Base-by-base conservation (phyloP, 1,284 basidiomycete genomes). In the Tausonia pullulans region DNA sequence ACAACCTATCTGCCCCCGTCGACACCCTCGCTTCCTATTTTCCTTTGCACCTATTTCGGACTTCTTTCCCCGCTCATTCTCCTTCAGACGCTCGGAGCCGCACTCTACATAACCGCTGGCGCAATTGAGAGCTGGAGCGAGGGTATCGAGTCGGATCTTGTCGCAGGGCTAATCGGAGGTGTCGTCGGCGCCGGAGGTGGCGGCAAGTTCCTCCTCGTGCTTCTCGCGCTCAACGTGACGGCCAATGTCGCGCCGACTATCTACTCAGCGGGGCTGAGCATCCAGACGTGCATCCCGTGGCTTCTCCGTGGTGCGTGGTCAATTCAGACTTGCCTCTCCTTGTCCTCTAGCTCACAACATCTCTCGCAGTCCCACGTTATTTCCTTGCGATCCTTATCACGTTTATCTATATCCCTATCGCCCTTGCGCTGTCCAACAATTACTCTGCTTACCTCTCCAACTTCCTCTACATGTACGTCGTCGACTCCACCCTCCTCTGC, bases 171-270 rank as follows among this genome's bases (percentile, higher is more conserved):
- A 40, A 67, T 76, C 54, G 64, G 72, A 50, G 61, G 51, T 4
- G 55, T 67, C 68, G 8, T 70, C 65, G 55, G 72, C 67, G 14
- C 65, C 65, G 59, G 64, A 43, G 13, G 59, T 60, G 27, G 68
- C 72, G 88, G 90, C 2, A 87, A 88, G 72, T 90, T 96, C 78
- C 79, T 95, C 63, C 88, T 87, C 11, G 88, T 94, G n/a, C 51
- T 79, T 8, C 79, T 92, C 64, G 86, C 86, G 60, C 78, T 94
- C 43, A 88, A 86, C 63, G 87, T 90, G 45, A 83, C 84, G 2
- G 89, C 84, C 3, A 96, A 95, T 77, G 88, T 91, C 64, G 87
- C 88, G 4, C 83, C 85, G 4, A 88, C 79, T 8, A 84, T 91
- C 69, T 94, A 95, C 74, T 88, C 86, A 56, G 83, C 89, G 66